A percentile compares a stretch with the other conserved stretches of the same genome.
Conservation (phyloP, 192 early-diverging fungal genomes). For the Coemansia sp. region DNA sequence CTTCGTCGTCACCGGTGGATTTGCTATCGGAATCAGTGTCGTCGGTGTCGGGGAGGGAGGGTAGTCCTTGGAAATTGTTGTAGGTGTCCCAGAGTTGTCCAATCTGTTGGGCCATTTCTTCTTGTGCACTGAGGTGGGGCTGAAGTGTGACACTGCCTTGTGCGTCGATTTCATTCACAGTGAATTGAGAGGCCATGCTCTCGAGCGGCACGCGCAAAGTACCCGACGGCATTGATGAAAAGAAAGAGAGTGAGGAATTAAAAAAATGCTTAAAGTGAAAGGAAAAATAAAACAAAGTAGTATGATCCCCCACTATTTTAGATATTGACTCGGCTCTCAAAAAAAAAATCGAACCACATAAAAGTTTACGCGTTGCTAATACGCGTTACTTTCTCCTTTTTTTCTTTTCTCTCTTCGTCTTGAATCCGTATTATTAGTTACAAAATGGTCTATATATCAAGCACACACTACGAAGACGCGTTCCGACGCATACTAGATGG, state of each 20-base stretch:
- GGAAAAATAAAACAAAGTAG: too few species aligned
- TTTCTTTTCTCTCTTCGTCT: neutral
- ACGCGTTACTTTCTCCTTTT: slow-evolving; percentile 9
- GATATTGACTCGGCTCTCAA: neutral
- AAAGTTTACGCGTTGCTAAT: neutral
- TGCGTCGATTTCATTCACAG: slow-evolving; percentile 33
- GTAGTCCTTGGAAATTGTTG: slow-evolving; percentile 38
- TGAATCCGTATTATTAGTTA: neutral
- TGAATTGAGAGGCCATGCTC: slow-evolving; percentile 21
- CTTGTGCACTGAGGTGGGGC: slow-evolving; percentile 29
- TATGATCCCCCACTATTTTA: too few species aligned
- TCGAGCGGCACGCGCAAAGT: slow-evolving; percentile 32
- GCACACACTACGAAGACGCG: slow-evolving; percentile 58
- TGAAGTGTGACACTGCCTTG: slow-evolving; percentile 22
- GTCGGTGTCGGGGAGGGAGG: slow-evolving; percentile 2
- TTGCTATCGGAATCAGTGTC: neutral
- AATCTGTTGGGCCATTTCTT: slow-evolving; percentile 43
- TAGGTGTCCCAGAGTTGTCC: slow-evolving; percentile 50
- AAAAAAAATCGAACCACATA: neutral
- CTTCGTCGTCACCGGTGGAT: neutral
- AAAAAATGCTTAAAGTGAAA: neutral
- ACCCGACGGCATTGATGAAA: neutral
- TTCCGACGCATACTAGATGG: slow-evolving; percentile 60
- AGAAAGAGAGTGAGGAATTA: neutral
- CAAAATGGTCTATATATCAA: slow-evolving; percentile 62